Evolutionary conservation across 2,329 filamentous ascomycete genomes (phyloP), one percentile per base, ranked within the genome.

Genomic region (Calonectria naviculata): DNA sequence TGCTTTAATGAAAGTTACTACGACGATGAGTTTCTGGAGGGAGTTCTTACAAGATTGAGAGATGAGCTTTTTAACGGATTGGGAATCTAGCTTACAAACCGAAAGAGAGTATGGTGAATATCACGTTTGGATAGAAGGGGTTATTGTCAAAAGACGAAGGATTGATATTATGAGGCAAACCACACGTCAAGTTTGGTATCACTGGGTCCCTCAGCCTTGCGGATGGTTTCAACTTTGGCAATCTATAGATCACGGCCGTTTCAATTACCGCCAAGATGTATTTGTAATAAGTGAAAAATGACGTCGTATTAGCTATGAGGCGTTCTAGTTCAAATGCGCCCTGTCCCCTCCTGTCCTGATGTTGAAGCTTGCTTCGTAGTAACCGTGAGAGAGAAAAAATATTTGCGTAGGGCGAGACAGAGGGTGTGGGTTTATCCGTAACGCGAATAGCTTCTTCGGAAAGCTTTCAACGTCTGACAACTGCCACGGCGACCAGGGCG

Each of bases 1-100:
- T 64, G 61, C 15, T 64, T 26, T 10, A 64, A 64, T 8, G 61
- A 64, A 28, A 64, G 61, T 34, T 64, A 49, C 61, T 64, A 64
- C 21, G 17, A 26, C 4, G 29, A 21, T 5, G 31, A 34, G n/a
- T 47, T 38, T 13, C 3, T 38, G 29, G 4, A 19, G 28, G 61
- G 36, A 7, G 21, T 64, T 31, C 13, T 64, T 47, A n/a, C 10
- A 5, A 64, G 5, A 17, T 6, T 64, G 7, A 64, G 5, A n/a
- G 21, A 24, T 5, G n/a, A 19, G 9, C 31, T 64, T 41, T 3
- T 49, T 5, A 19, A 5, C 8, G 44, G 44, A 10, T 28, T 64
- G 13, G 44, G 21, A 4, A n/a, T 49, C 5, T 44, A 47, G 41
- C 19, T 7, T 26, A 13, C 6, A 56, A 38, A 12, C 13, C 8